Percentiles rank a stretch among this genome's conserved stretches.
Conservation (phyloP, 176 grass and related monocot species). For the Rhynchospora pubera region DNA sequence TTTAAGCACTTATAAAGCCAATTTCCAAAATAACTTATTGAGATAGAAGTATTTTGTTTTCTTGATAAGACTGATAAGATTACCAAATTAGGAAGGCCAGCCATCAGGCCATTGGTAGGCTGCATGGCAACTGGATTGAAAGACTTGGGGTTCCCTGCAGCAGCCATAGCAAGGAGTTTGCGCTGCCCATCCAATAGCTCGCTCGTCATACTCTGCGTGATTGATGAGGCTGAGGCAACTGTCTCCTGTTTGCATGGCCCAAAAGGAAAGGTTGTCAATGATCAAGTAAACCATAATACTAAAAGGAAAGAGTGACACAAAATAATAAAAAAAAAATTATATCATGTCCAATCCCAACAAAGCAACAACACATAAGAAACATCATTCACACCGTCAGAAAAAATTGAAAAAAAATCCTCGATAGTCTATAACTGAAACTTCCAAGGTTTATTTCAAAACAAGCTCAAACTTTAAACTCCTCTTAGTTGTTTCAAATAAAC, state of each 20-base stretch:
- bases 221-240: conserved; percentile 63
- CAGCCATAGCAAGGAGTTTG: conserved; percentile 70
- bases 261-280: background rate
- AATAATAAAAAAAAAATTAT: background rate
- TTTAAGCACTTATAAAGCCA: background rate
- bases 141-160: conserved; percentile 39
- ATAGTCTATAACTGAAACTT: too few relatives aligned
- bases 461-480: background rate
- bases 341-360: too few relatives aligned
- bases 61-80: background rate
- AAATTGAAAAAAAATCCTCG: too few relatives aligned
- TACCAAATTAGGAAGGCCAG: conserved; percentile 54
- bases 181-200: conserved; percentile 83
- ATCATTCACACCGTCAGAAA: too few relatives aligned
- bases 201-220: conserved; percentile 53
- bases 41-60: background rate
- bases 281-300: background rate
- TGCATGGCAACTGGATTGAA: conserved; percentile 37
- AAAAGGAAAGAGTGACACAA: conserved; percentile 3
- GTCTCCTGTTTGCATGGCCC: conserved; percentile 47
- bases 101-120: conserved; percentile 42
- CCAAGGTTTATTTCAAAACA: background rate
- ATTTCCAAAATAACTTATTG: background rate
- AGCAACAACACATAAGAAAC: too few relatives aligned
- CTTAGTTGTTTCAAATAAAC: background rate